Conservation (phyloP, 2,329 filamentous ascomycete species). For the Epichloe sylvatica region DNA sequence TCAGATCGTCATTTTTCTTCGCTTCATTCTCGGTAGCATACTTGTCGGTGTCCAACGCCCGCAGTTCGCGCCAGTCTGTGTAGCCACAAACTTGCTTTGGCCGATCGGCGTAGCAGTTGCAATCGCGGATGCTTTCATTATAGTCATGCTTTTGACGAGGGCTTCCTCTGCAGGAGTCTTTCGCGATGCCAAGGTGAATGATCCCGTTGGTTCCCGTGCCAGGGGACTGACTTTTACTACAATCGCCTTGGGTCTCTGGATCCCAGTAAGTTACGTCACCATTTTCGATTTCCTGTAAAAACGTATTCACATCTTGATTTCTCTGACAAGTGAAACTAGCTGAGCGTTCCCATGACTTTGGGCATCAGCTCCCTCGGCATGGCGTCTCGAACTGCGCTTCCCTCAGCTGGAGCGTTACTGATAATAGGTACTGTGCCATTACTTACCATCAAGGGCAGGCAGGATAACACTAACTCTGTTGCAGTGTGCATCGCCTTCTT, state of each 20-base stretch:
- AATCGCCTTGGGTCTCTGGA: slow-evolving; percentile 37
- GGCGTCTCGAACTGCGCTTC: slow-evolving; percentile 33
- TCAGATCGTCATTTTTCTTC: slow-evolving; percentile 32
- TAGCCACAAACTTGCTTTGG: slow-evolving; percentile 30
- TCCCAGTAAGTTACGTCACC: slow-evolving; percentile 28
- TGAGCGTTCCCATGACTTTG: slow-evolving; percentile 37
- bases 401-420: slow-evolving; percentile 34
- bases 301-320: too few species aligned
- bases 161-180: slow-evolving; percentile 25
- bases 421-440: slow-evolving; percentile 28
- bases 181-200: slow-evolving; percentile 17
- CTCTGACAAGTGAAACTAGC: slow-evolving; percentile 19
- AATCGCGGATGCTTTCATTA: slow-evolving; percentile 30
- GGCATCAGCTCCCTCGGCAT: slow-evolving; percentile 30
- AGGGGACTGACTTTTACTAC: slow-evolving; percentile 30
- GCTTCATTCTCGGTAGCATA: slow-evolving; percentile 38
- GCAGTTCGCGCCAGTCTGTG: slow-evolving; percentile 38
- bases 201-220: slow-evolving; percentile 15
- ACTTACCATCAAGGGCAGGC: neutral
- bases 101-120: slow-evolving; percentile 32
- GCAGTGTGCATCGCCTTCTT: slow-evolving; percentile 14
- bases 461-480: slow-evolving; percentile 20
- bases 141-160: slow-evolving; percentile 27
- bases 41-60: slow-evolving; percentile 41
- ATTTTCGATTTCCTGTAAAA: neutral